Percentiles rank a stretch among this genome's conserved stretches.
These are phyloP conservation scores for Trichoderma simmonsii DNA, from an alignment of 2,329 filamentous ascomycete genomes.

Conservation along the genomic window DNA sequence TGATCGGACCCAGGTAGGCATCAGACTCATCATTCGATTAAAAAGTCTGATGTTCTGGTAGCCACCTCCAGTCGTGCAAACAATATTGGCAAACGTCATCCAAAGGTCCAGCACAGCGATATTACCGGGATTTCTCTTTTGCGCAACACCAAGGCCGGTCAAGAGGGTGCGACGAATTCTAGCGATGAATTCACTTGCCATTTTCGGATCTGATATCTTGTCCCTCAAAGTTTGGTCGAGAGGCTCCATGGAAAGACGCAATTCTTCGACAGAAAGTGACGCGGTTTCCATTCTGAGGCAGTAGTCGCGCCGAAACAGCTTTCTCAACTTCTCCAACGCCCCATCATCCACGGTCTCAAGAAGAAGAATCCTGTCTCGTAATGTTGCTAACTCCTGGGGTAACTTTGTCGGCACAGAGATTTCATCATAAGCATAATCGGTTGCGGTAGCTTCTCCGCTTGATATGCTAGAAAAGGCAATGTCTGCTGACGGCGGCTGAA, in stretches of 20 bases:
- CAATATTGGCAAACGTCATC: conserved; percentile 18
- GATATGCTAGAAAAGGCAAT: neutral
- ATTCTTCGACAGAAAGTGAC: conserved; percentile 18
- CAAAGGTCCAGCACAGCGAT: conserved; percentile 21
- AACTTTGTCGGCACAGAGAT: neutral
- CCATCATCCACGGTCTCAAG: conserved; percentile 6
- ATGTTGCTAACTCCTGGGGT: conserved; percentile 19
- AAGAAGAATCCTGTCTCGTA: conserved; percentile 19
- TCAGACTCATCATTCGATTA: conserved; percentile 19
- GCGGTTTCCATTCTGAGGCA: conserved; percentile 19
- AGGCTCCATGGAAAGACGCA: conserved; percentile 22
- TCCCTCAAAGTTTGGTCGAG: conserved; percentile 21
- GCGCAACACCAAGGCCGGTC: conserved; percentile 19
- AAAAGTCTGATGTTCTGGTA: conserved; percentile 24
- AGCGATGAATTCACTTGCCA: conserved; percentile 20
- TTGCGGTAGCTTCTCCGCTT: neutral
- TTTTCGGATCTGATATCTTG: conserved; percentile 18
- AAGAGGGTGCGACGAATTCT: conserved; percentile 24
- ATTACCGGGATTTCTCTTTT: neutral
- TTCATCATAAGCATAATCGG: neutral
- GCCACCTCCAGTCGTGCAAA: conserved; percentile 17
- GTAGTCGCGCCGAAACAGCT: conserved; percentile 19
- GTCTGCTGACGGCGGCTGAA: conserved; percentile 17
- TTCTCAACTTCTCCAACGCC: conserved; percentile 11
- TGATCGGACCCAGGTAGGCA: conserved; percentile 21